Conservation (phyloP, 169 alveolate genomes). For the Perkinsus chesapeaki region DNA sequence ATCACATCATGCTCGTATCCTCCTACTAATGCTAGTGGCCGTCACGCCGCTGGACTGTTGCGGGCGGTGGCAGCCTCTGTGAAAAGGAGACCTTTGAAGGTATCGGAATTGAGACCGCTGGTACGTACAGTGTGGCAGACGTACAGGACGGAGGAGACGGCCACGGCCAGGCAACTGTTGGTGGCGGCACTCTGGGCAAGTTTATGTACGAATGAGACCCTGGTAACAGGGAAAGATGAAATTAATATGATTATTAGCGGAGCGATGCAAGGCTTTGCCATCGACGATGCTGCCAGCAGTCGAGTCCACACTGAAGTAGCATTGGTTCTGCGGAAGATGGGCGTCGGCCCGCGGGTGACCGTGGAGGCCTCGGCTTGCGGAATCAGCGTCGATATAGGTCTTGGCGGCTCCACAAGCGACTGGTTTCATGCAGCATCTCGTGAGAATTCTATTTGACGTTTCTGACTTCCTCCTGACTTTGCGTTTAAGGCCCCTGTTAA, state of each 20-base stretch:
- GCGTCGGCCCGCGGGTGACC: not conserved
- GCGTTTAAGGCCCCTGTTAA: too few relatives aligned
- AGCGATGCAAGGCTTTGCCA: not conserved
- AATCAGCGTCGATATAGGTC: not conserved
- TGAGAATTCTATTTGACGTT: not conserved
- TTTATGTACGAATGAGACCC: not conserved
- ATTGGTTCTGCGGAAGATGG: not conserved
- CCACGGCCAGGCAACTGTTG: not conserved
- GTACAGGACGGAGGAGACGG: not conserved
- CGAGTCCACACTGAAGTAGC: not conserved
- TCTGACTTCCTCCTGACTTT: not conserved
- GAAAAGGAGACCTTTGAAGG: not conserved
- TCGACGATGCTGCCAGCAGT: not conserved
- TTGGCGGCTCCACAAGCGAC: not conserved
- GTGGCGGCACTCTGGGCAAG: not conserved
- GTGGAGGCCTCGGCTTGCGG: not conserved
- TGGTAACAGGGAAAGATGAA: not conserved
- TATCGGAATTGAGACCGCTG: not conserved
- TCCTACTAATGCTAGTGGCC: not conserved
- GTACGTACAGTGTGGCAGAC: not conserved
- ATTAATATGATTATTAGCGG: not conserved
- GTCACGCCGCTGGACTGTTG: not conserved
- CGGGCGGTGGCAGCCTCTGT: not conserved
- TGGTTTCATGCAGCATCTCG: not conserved
- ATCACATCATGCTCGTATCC: not conserved